Conservation (phyloP, 2,329 filamentous ascomycete species). For the Fusarium sp. region DNA sequence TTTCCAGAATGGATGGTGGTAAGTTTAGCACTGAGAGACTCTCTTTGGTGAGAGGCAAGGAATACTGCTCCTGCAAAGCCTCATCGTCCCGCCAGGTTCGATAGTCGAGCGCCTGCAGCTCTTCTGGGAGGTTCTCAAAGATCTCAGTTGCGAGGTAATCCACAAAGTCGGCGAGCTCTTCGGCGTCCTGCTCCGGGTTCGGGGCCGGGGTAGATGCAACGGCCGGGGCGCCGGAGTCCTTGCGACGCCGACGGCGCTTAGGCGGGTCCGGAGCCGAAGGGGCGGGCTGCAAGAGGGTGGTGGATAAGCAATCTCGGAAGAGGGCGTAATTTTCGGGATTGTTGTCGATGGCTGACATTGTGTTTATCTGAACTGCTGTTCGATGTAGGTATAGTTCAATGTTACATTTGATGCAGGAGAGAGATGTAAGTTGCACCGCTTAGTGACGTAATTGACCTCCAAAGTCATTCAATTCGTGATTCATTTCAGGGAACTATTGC, state of each 20-base stretch:
- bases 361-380: constrained; percentile 1
- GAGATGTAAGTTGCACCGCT: neutral
- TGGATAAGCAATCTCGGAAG: constrained; percentile 82
- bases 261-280: constrained; percentile 59
- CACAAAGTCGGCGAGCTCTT: constrained; percentile 84
- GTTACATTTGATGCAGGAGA: constrained; percentile 4
- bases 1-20: constrained; percentile 72
- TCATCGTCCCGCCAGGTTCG: constrained; percentile 60
- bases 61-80: constrained; percentile 68
- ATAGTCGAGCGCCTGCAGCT: constrained; percentile 75
- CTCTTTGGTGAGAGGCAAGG: constrained; percentile 68
- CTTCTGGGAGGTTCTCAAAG: constrained; percentile 74
- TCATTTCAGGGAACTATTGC: neutral
- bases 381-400: constrained; percentile 1
- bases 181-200: constrained; percentile 60
- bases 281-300: constrained; percentile 75
- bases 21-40: constrained; percentile 69
- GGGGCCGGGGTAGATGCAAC: constrained; percentile 28
- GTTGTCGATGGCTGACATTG: constrained; percentile 41
- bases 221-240: constrained; percentile 30
- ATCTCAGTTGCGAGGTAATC: constrained; percentile 82
- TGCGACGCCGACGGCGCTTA: constrained; percentile 60
- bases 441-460: constrained; percentile 43
- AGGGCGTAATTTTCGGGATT: constrained; percentile 62
- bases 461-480: neutral